These are phyloP conservation scores for Mrakia frigida DNA, from an alignment of 768 basidiomycete species.

Conservation along the genomic window DNA sequence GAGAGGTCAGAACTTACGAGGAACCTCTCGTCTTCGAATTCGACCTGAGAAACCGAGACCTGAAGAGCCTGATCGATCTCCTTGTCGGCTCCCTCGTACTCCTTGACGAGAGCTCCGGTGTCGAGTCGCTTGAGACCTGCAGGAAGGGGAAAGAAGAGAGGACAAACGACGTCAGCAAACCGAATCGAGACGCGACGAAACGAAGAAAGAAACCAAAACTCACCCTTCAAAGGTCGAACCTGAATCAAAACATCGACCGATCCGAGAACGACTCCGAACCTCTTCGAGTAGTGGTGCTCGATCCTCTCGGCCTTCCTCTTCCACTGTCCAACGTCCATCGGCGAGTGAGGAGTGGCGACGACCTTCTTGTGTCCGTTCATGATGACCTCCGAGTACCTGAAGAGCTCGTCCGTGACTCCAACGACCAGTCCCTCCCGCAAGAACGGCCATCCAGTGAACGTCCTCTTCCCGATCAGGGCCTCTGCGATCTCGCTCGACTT, in stretches of 20 bases:
- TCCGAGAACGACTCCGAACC: slow-evolving; percentile 78
- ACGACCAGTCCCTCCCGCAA: slow-evolving; percentile 84
- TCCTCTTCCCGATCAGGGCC: slow-evolving; percentile 67
- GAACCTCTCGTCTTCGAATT: slow-evolving; percentile 75
- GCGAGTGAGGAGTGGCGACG: slow-evolving; percentile 68
- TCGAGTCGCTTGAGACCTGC: slow-evolving; percentile 84
- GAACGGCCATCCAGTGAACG: slow-evolving; percentile 89
- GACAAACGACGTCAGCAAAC: slow-evolving; percentile 3
- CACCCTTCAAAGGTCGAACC: slow-evolving; percentile 85
- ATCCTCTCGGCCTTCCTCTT: slow-evolving; percentile 73
- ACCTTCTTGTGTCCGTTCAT: slow-evolving; percentile 43
- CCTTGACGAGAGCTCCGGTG: slow-evolving; percentile 85
- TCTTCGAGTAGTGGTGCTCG: slow-evolving; percentile 81
- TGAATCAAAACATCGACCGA: slow-evolving; percentile 74
- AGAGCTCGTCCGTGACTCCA: slow-evolving; percentile 75
- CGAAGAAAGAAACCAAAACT: neutral
- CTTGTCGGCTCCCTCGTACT: slow-evolving; percentile 77
- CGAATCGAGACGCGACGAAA: neutral
- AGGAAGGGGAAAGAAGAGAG: neutral
- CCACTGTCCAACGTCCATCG: slow-evolving; percentile 67
- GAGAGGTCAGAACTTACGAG: slow-evolving; percentile 35
- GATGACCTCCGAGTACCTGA: slow-evolving; percentile 64
- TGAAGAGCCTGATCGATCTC: slow-evolving; percentile 84
- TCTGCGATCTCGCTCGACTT: slow-evolving; percentile 69
- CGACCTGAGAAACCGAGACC: slow-evolving; percentile 71